Base-by-base conservation (phyloP, 331 rosid species). In the Erythrophleum ivorense region DNA sequence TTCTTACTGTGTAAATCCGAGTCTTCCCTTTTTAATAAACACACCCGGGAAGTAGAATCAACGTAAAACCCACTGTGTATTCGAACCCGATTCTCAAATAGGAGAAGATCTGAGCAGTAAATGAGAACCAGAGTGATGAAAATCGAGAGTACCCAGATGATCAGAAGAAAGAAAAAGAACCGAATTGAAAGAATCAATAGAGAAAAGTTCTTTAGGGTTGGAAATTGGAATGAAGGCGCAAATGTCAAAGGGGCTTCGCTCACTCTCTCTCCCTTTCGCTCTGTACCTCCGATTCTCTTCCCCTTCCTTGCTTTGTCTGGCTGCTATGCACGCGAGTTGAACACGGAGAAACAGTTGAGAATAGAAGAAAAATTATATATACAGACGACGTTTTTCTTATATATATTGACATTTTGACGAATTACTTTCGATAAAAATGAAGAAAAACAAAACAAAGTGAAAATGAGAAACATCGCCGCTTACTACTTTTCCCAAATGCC, bases 321-420 rank as follows among this genome's bases (percentile, higher is more conserved):
- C 86, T 82, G 91, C 75, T 82, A 81, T 48, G 89, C 85, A 91
- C 92, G 91, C 96, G 92, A 89, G 90, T 86, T 84, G 88, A 91
- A 92, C 92, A 84, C 94, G 94, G 91, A 80, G 87, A 84, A 89
- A 83, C 92, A 85, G 97, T 88, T 91, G 87, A 79, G 86, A 87
- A 77, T 36, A 33, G 79, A 78, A 85, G 75, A 77, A 59, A 86
- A 78, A 75, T 43, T 18, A 7, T 9, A n/a, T 21, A 43, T 15
- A 68, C 36, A 4, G 54, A 24, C 33, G 36, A 5, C 36, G 9
- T 68, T 41, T 19, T 40, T 19, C 15, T 2, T 4, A 15, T 65
- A 66, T 1, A 64, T 66, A 36, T 38, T 38, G 3, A 38, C 14
- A 66, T 34, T 65, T 65, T 65, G 48, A 65, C 49, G 40, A 38